A percentile compares a stretch with the other conserved stretches of the same genome.
These are phyloP conservation scores for Hypoxylon lienhwacheense DNA, from an alignment of 495 filamentous ascomycete species.

Conservation along the genomic window DNA sequence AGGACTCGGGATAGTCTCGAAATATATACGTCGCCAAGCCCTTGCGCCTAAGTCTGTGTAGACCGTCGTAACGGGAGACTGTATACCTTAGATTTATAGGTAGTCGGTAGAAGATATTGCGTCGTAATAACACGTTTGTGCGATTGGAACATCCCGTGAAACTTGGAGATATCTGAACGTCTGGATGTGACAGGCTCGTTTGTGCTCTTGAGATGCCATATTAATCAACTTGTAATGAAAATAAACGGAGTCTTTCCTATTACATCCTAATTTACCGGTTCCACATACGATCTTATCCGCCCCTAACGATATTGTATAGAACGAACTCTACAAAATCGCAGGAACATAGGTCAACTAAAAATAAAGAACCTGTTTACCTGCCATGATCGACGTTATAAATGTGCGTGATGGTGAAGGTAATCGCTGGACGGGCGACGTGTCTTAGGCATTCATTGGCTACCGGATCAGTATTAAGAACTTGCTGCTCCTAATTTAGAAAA, in stretches of 20 bases:
- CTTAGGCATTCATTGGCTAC: constrained; percentile 16
- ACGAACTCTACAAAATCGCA: neutral
- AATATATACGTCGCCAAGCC: constrained; percentile 23
- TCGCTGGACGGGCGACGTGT: neutral
- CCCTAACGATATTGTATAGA: too few relatives aligned
- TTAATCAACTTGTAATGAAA: too few relatives aligned
- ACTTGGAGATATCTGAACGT: neutral
- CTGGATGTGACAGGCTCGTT: neutral
- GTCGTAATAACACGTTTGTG: too few relatives aligned
- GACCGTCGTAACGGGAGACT: too few relatives aligned
- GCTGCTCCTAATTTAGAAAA: constrained; percentile 26
- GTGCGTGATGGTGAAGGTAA: constrained; percentile 16
- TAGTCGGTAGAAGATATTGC: too few relatives aligned
- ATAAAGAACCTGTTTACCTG: neutral
- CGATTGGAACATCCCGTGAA: neutral
- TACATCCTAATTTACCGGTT: too few relatives aligned
- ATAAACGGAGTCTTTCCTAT: too few relatives aligned
- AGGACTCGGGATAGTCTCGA: constrained; percentile 6
- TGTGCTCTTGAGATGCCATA: neutral
- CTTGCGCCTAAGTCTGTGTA: constrained; percentile 8
- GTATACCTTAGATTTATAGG: too few relatives aligned
- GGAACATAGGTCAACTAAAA: neutral
- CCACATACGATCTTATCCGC: too few relatives aligned
- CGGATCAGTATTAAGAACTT: constrained; percentile 3
- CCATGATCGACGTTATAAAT: constrained; percentile 5